Percentiles rank a stretch among this genome's conserved stretches.
Evolutionary conservation across 1,139 yeast genomes (phyloP).

Genomic region (Pichiaceae sp.): DNA sequence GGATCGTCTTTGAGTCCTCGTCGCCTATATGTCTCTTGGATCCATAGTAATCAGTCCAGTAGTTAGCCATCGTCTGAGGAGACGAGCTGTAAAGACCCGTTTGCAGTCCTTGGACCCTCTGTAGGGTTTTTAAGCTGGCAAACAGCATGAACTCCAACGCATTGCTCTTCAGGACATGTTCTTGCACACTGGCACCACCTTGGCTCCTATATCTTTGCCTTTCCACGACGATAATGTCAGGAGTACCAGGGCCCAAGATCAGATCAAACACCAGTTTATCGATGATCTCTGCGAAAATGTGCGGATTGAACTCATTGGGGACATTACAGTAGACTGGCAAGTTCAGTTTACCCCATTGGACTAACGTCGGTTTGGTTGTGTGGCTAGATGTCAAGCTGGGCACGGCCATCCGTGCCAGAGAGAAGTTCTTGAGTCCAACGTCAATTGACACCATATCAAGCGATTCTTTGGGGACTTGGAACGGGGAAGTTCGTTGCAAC

Average conservation of each 20-base stretch:
- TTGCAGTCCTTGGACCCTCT: background rate
- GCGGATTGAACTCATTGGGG: constrained; percentile 18
- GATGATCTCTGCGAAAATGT: constrained; percentile 17
- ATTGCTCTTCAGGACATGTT: constrained; percentile 42
- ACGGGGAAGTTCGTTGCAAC: background rate
- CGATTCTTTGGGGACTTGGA: background rate
- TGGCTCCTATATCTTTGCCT: constrained; percentile 45
- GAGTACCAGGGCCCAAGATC: constrained; percentile 14
- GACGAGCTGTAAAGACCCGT: constrained; percentile 25
- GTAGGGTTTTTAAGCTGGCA: constrained; percentile 24
- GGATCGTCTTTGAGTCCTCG: constrained; percentile 15
- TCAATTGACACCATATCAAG: constrained; percentile 28
- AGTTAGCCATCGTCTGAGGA: constrained; percentile 32
- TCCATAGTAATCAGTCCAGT: constrained; percentile 23
- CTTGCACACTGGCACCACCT: constrained; percentile 37
- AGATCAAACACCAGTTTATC: constrained; percentile 13
- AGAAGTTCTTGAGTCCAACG: constrained; percentile 35
- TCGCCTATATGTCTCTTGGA: constrained; percentile 1
- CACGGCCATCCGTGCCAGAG: constrained; percentile 23
- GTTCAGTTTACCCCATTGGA: constrained; percentile 37
- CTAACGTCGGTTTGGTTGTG: background rate
- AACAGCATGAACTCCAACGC: constrained; percentile 43
- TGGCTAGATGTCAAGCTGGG: constrained; percentile 9
- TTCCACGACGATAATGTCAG: constrained; percentile 41
- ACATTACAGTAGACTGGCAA: constrained; percentile 24